Base-by-base conservation (phyloP, 805 yeast genomes). In the Kurtzmaniella fragi region DNA sequence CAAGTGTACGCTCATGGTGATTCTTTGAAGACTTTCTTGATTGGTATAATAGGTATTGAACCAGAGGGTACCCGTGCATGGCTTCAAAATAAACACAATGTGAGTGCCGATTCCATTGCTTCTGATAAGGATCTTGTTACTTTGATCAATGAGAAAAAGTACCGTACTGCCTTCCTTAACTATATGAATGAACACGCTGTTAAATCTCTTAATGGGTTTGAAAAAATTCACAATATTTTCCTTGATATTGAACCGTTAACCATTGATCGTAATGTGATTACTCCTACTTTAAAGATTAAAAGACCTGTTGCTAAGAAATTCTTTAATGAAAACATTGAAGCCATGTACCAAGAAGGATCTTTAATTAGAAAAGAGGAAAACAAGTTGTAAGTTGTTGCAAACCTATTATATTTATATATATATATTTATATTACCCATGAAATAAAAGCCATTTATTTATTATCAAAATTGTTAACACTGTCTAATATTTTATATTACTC, bases 1-100 rank as follows among this genome's bases (percentile, higher is more conserved):
- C 88, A 82, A 57, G 50, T 77, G 11, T 81, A 70, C 51, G 77
- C 72, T 5, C 81, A 80, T 50, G 91, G 91, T 29, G 82, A 82
- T 54, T 70, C 85, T 4, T 59, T 71, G 32, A 63, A 75, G 51
- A 64, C 73, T 11, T 78, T 47, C 51, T 59, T 84, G 44, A 81
- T 84, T 14, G 88, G 77, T 23, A 58, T 84, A 31, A 51, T 77
- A 30, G 89, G 90, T 26, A 59, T 83, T 34, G 84, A 81, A 37
- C 71, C 73, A 2, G 75, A 40, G 1, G 36, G 42, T n/a, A 35
- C 45, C 23, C 42, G 38, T 35, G 31, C 31, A 13, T 45, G 61
- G 47, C 35, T 54, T 33, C 14, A 35, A 17, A 37, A 41, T 13
- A 46, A 47, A 17, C 50, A 49, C 37, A 39, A 40, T 5, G 43